Evolutionary conservation across 805 yeast species (phyloP).

Genomic region (Cyberlindnera xishuangbannaensis): DNA sequence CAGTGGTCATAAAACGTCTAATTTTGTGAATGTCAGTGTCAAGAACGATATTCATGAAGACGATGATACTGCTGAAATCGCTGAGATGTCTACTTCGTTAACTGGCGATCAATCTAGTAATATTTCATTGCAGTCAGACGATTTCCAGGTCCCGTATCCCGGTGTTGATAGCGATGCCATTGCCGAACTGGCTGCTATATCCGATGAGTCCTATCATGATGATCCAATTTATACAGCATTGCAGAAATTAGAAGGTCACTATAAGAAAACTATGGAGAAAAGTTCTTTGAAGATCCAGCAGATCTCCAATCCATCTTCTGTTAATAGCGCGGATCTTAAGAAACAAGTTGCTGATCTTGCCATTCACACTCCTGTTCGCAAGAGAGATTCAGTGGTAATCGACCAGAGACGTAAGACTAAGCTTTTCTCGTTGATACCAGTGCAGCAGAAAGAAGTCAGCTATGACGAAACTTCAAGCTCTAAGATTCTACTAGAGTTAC

Average conservation of each 20-base stretch:
- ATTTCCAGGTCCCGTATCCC: slow-evolving; percentile 30
- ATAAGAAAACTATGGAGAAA: slow-evolving; percentile 15
- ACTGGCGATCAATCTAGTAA: too few relatives aligned
- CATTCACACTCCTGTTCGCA: slow-evolving; percentile 12
- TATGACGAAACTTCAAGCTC: slow-evolving; percentile 21
- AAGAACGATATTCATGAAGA: slow-evolving; percentile 2
- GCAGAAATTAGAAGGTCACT: slow-evolving; percentile 71
- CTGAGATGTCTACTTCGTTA: background rate
- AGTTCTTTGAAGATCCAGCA: background rate
- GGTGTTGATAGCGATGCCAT: slow-evolving; percentile 53
- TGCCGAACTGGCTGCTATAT: slow-evolving; percentile 75
- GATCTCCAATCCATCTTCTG: slow-evolving; percentile 9
- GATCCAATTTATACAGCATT: slow-evolving; percentile 76
- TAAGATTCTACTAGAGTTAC: slow-evolving; percentile 36
- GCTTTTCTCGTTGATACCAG: slow-evolving; percentile 30
- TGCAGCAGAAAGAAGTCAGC: slow-evolving; percentile 17
- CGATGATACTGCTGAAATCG: background rate
- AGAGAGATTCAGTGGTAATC: slow-evolving; percentile 28
- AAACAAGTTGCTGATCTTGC: slow-evolving; percentile 17
- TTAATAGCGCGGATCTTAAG: slow-evolving; percentile 18
- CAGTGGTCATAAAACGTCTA: slow-evolving; percentile 11
- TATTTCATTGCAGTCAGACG: slow-evolving; percentile 16
- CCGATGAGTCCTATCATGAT: slow-evolving; percentile 63
- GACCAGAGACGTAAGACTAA: slow-evolving; percentile 36
- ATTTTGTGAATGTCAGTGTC: slow-evolving; percentile 15